Evolutionary conservation across 2,329 filamentous ascomycete species (phyloP).

Genomic region (Aspergillus latus): DNA sequence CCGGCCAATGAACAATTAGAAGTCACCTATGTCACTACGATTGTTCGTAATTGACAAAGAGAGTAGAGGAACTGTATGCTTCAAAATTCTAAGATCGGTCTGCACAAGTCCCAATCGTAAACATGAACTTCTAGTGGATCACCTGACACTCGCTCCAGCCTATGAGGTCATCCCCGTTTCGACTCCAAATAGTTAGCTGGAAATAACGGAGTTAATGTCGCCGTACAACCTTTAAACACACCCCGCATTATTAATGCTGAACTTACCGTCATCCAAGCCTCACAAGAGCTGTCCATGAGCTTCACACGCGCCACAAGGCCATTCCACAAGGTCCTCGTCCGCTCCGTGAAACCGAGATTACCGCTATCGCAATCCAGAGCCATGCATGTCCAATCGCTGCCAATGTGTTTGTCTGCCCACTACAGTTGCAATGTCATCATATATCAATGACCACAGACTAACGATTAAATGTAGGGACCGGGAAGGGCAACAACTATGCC

Average conservation of each 20-base stretch:
- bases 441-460: not conserved
- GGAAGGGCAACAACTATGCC: slow-evolving; percentile 52
- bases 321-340: slow-evolving; percentile 14
- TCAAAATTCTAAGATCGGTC: too few species aligned
- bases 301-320: slow-evolving; percentile 28
- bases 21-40: too few species aligned
- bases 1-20: too few species aligned
- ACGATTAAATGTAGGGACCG: slow-evolving; percentile 29
- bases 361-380: slow-evolving; percentile 25
- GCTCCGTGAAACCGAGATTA: slow-evolving; percentile 1
- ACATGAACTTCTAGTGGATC: not conserved
- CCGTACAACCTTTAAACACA: not conserved
- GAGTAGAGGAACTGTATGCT: too few species aligned
- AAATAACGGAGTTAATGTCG: not conserved
- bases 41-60: too few species aligned
- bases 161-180: slow-evolving; percentile 16
- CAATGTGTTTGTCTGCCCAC: slow-evolving; percentile 48
- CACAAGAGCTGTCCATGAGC: slow-evolving; percentile 27
- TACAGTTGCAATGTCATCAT: not conserved
- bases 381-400: slow-evolving; percentile 56
- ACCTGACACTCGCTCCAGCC: not conserved
- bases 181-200: not conserved
- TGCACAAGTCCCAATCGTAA: not conserved
- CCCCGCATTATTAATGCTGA: slow-evolving; percentile 1
- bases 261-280: not conserved